Evolutionary conservation across 345 rosid genomes (phyloP).

Genomic region (Corchorus olitorius): DNA sequence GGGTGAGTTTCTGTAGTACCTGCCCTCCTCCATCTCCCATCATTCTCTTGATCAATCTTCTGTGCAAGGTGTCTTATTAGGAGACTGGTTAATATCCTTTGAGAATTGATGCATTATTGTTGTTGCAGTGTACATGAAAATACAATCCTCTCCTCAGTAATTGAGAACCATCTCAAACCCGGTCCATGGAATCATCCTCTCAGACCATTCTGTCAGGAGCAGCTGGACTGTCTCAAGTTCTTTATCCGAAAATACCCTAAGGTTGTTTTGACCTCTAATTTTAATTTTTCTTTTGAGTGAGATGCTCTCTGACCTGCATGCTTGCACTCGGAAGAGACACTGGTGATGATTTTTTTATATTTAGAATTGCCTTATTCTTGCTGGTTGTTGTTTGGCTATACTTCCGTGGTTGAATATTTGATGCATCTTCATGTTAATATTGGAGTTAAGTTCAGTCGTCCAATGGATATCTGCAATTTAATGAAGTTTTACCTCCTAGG

Average conservation of each 20-base stretch:
- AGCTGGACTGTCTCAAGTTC: slow-evolving; percentile 60
- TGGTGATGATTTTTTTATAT: neutral
- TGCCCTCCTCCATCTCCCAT: neutral
- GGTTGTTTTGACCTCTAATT: slow-evolving; percentile 37
- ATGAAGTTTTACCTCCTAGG: neutral
- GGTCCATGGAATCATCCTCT: slow-evolving; percentile 77
- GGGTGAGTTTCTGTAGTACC: slow-evolving; percentile 45
- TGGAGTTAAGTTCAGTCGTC: neutral
- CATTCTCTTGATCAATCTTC: neutral
- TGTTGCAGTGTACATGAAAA: slow-evolving; percentile 70
- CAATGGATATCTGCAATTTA: neutral
- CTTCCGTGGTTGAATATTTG: neutral
- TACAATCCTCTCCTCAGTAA: slow-evolving; percentile 48
- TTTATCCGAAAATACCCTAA: slow-evolving; percentile 62
- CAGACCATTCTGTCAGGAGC: slow-evolving; percentile 60
- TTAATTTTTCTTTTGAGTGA: neutral
- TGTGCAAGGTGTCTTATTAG: neutral
- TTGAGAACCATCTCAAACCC: slow-evolving; percentile 72
- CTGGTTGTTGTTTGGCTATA: slow-evolving; percentile 6
- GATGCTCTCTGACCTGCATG: neutral
- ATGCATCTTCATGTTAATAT: neutral
- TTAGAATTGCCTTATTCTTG: neutral
- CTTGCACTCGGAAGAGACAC: no score
- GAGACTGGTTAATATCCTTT: slow-evolving; percentile 4
- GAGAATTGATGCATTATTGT: slow-evolving; percentile 13